Conservation (phyloP, 768 basidiomycete genomes). For the Austroboletus eburneus region DNA sequence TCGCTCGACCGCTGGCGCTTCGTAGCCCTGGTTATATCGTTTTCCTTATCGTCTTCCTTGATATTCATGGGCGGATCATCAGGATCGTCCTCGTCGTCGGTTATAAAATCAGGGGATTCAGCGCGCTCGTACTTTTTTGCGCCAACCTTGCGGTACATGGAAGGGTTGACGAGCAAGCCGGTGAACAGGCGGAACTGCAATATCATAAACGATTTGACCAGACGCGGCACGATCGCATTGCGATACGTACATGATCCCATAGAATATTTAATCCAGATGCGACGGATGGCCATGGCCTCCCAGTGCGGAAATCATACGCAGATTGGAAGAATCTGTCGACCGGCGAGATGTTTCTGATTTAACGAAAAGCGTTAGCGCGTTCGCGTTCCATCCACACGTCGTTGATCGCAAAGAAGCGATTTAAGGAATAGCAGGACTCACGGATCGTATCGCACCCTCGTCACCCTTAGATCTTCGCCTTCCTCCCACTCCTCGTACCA, state of each 20-base stretch:
- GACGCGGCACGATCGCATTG: neutral
- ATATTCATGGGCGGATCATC: neutral
- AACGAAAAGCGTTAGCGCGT: neutral
- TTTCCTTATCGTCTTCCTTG: neutral
- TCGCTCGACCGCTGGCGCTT: conserved; percentile 27
- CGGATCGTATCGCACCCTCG: conserved; percentile 44
- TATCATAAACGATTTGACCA: conserved; percentile 3
- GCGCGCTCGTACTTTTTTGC: conserved; percentile 29
- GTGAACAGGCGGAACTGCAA: conserved; percentile 56
- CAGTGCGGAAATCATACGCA: conserved; percentile 50
- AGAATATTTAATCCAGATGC: conserved; percentile 35
- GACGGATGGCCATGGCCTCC: conserved; percentile 37
- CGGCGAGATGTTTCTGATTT: conserved; percentile 38
- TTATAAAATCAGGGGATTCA: conserved; percentile 33
- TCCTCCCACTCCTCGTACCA: conserved; percentile 80
- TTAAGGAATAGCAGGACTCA: conserved; percentile 29
- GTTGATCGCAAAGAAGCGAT: neutral
- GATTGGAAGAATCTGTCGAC: conserved; percentile 58
- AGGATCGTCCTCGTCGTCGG: conserved; percentile 25
- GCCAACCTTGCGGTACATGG: conserved; percentile 30
- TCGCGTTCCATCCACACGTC: neutral
- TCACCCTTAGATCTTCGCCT: conserved; percentile 45
- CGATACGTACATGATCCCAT: conserved; percentile 69
- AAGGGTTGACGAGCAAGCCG: conserved; percentile 52
- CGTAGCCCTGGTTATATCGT: conserved; percentile 8